Conservation (phyloP, 2,329 filamentous ascomycete genomes). For the Talaromyces sp. region DNA sequence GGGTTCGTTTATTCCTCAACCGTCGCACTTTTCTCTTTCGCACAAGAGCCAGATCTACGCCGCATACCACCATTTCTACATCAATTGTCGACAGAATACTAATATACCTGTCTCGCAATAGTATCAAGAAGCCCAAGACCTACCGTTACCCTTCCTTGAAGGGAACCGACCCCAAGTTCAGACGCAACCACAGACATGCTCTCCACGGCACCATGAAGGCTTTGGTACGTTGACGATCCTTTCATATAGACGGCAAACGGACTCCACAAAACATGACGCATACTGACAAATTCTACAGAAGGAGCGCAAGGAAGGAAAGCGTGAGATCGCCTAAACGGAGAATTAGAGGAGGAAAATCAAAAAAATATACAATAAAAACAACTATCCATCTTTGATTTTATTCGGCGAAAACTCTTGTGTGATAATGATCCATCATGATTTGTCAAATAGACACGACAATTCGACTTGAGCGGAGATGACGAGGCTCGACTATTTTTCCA, state of each 20-base stretch:
- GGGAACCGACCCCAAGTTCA: conserved; percentile 99
- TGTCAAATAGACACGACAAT: conserved; percentile 20
- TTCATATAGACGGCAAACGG: neutral
- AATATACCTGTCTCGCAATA: conserved; percentile 35
- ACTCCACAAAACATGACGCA: neutral
- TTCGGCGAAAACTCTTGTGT: conserved; percentile 12
- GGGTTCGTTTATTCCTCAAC: conserved; percentile 62
- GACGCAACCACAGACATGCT: conserved; percentile 99
- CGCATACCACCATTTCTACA: neutral
- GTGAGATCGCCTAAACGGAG: conserved; percentile 69
- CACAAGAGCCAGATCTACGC: neutral
- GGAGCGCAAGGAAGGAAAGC: conserved; percentile 95
- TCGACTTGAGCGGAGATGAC: conserved; percentile 11
- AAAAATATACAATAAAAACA: conserved; percentile 18
- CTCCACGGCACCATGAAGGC: conserved; percentile 98
- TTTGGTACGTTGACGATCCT: conserved; percentile 63
- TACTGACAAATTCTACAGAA: conserved; percentile 62
- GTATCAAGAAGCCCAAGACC: conserved; percentile 99
- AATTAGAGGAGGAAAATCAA: conserved; percentile 10
- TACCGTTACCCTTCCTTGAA: conserved; percentile 98
- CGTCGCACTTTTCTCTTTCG: neutral
- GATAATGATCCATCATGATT: conserved; percentile 13
- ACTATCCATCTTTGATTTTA: conserved; percentile 10
- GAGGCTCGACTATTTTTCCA: conserved; percentile 7
- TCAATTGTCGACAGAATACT: neutral